Evolutionary conservation across 176 grass and related monocot genomes (phyloP).

Genomic region (Otatea glauca): DNA sequence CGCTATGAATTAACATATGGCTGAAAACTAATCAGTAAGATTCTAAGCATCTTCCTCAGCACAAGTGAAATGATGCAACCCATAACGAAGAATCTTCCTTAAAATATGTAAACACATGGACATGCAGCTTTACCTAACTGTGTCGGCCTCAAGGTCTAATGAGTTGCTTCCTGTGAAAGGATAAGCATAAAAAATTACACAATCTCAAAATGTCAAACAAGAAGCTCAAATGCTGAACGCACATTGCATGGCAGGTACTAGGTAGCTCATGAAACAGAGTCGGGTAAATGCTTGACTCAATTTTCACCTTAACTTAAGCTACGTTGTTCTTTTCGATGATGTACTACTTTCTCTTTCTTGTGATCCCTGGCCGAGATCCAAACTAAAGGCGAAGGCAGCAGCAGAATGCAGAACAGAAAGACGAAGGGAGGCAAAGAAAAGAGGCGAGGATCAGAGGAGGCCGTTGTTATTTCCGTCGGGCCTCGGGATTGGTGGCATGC

Average conservation of each 20-base stretch:
- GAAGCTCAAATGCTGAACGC: not conserved
- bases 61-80: constrained; percentile 26
- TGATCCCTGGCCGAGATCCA: constrained; percentile 14
- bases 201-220: not conserved
- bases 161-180: too few relatives aligned
- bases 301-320: not conserved
- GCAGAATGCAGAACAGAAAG: constrained; percentile 27
- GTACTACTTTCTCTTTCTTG: not conserved
- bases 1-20: not conserved
- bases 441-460: constrained; percentile 2
- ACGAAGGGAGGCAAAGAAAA: not conserved
- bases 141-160: not conserved
- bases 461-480: not conserved
- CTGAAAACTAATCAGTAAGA: constrained; percentile 9
- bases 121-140: not conserved
- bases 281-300: not conserved
- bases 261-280: not conserved
- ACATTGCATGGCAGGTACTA: not conserved
- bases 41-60: not conserved
- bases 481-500: constrained; percentile 49
- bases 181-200: not conserved
- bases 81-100: constrained; percentile 39
- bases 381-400: not conserved
- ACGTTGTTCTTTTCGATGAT: not conserved
- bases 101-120: constrained; percentile 20